Base-by-base conservation (phyloP, 331 rosid species). In the Pyracantha coccinea region DNA sequence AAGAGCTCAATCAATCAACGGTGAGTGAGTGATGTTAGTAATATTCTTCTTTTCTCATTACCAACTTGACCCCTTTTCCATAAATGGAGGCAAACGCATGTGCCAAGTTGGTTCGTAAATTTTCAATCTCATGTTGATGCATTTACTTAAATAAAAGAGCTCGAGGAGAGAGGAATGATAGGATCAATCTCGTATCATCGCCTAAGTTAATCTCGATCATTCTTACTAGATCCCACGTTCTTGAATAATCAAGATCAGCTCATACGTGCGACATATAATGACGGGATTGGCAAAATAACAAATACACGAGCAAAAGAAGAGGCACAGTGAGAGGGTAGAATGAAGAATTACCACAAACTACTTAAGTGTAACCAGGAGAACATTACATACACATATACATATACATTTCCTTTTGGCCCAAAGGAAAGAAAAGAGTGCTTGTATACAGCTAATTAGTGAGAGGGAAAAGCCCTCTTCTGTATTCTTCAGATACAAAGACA, bases 381-480 rank as follows among this genome's bases (percentile, higher is more conserved):
- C 80, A 86, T 88, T 87, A 90, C 91, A 92, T 85, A 72, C 45
- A 41, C 85, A 88, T 80, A 87, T 82, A 83, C 88, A 88, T 81
- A 74, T 70, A 66, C 88, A 78, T 91, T 80, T 91, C 79, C 89
- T 35, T 68, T 66, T 63, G 73, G 64, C 85, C 81, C 88, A 27
- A 72, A 75, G 80, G 67, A 52, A 79, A 38, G 66, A 32, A 59
- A 80, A 71, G 75, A 73, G 88, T 80, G 71, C 73, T 78, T 76
- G 89, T 88, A 85, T 88, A 87, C 96, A 88, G 74, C 93, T 87
- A 86, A 81, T 77, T 90, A 83, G 85, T 66, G 86, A 81, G 85
- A 75, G 78, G 78, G 57, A 69, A 83, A 58, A 73, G 78, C 78
- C 70, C 73, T 75, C 83, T 78, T 66, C 82, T 77, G 84, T 83